phyloP scores from a whole-genome alignment of 495 filamentous ascomycete genomes.

The Tuber borchii region DNA sequence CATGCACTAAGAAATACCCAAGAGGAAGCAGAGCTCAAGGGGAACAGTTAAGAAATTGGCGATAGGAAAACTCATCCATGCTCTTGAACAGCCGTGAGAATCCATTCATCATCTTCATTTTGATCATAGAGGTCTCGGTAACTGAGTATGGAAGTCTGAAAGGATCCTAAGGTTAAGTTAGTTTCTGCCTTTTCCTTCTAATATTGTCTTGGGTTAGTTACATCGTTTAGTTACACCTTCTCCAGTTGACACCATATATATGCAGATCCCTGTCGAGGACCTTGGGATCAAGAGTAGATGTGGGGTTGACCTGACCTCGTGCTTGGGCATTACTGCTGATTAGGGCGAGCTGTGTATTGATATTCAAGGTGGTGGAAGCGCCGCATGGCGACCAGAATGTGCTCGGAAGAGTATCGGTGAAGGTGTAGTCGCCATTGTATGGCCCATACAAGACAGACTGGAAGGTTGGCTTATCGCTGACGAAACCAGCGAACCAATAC shows the following conservation, averaged over 20 bases:
- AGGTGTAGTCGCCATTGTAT: not conserved
- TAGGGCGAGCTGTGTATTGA: not conserved
- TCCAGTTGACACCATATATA: not conserved
- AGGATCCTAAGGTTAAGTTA: not conserved
- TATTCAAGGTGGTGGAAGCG: too few species aligned
- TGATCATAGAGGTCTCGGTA: not conserved
- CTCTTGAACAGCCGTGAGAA: constrained; percentile 3
- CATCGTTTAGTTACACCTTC: not conserved
- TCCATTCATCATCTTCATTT: constrained; percentile 1
- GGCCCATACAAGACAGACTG: not conserved
- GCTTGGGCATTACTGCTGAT: too few species aligned
- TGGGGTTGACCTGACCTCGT: constrained; percentile 5
- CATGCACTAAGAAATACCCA: not conserved
- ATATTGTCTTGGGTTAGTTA: not conserved
- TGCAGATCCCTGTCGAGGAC: not conserved
- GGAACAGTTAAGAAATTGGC: not conserved
- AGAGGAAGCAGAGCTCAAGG: constrained; percentile 2
- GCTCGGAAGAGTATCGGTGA: constrained; percentile 10
- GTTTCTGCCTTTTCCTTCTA: not conserved
- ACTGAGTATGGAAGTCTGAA: not conserved
- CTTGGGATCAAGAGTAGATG: too few species aligned
- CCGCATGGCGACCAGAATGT: too few species aligned
- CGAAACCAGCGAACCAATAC: constrained; percentile 55
- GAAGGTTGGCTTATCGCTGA: constrained; percentile 19
- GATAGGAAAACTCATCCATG: not conserved